Conservation (phyloP, 768 basidiomycete species). For the Tylopilus subfusipes region DNA sequence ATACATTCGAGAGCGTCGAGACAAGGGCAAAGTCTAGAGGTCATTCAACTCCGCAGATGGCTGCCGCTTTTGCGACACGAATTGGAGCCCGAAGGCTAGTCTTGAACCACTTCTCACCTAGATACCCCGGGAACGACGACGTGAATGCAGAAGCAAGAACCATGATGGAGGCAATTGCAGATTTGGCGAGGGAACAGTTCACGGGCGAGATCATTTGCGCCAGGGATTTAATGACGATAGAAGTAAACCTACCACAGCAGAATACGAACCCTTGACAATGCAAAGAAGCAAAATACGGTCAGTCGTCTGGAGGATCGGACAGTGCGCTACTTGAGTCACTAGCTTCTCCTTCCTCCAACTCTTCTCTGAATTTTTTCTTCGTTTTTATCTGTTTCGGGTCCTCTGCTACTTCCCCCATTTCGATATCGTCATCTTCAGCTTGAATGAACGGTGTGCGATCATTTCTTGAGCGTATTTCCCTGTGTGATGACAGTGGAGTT, state of each 20-base stretch:
- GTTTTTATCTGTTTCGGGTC: conserved; percentile 45
- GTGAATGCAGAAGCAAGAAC: conserved; percentile 43
- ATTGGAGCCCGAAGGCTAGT: conserved; percentile 61
- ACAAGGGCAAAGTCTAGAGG: conserved; percentile 68
- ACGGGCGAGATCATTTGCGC: conserved; percentile 63
- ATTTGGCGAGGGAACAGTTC: conserved; percentile 52
- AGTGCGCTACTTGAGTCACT: conserved; percentile 76
- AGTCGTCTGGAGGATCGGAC: conserved; percentile 69
- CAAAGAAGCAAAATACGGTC: conserved; percentile 10
- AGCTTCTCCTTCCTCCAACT: conserved; percentile 84
- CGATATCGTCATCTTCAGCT: conserved; percentile 63
- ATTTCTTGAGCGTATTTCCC: conserved; percentile 22
- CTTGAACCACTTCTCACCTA: conserved; percentile 83
- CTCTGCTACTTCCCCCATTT: conserved; percentile 90
- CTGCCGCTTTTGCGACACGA: conserved; percentile 70
- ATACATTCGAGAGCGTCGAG: conserved; percentile 62
- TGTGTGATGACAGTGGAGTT: conserved; percentile 27
- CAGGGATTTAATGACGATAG: conserved; percentile 69
- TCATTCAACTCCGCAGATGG: conserved; percentile 92
- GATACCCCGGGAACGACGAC: conserved; percentile 69
- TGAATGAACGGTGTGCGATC: conserved; percentile 20
- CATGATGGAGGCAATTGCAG: conserved; percentile 62
- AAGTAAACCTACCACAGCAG: conserved; percentile 41
- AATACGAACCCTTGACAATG: conserved; percentile 11
- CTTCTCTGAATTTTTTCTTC: conserved; percentile 61